A percentile compares a stretch with the other conserved stretches of the same genome.
These are phyloP conservation scores for Didymella arachidicola DNA, from an alignment of 2,329 filamentous ascomycete genomes.

Conservation along the genomic window DNA sequence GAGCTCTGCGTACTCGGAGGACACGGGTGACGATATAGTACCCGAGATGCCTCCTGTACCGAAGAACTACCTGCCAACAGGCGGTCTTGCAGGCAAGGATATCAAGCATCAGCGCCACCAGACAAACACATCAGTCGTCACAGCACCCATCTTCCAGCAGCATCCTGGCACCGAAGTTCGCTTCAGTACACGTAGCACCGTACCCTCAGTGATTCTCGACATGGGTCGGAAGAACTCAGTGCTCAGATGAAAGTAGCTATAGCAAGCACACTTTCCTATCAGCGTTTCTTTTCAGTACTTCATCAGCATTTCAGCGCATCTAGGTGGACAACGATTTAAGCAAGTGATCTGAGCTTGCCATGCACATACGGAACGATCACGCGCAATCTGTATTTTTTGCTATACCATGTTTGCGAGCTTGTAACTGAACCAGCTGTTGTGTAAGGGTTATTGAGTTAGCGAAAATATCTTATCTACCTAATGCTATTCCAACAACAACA, in stretches of 20 bases:
- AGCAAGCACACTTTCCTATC: background rate
- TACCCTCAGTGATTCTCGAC: constrained; percentile 51
- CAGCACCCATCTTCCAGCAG: constrained; percentile 51
- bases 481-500: constrained; percentile 10
- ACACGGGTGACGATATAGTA: constrained; percentile 34
- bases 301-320: constrained; percentile 19
- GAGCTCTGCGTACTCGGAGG: constrained; percentile 36
- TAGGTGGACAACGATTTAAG: constrained; percentile 1
- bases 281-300: constrained; percentile 15
- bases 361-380: constrained; percentile 4
- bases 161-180: constrained; percentile 52
- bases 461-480: constrained; percentile 19
- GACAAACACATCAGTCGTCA: constrained; percentile 42
- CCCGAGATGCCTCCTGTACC: constrained; percentile 45
- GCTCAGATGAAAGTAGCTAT: constrained; percentile 22
- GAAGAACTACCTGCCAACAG: constrained; percentile 24
- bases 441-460: constrained; percentile 18
- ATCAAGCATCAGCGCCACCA: constrained; percentile 47
- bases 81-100: constrained; percentile 42
- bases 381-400: constrained; percentile 8
- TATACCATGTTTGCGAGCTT: constrained; percentile 8
- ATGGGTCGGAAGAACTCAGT: constrained; percentile 36
- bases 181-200: constrained; percentile 48
- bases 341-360: background rate
- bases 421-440: constrained; percentile 16